phyloP scores from a whole-genome alignment of 2,329 filamentous ascomycete genomes.

The Venturia aucupariae region DNA sequence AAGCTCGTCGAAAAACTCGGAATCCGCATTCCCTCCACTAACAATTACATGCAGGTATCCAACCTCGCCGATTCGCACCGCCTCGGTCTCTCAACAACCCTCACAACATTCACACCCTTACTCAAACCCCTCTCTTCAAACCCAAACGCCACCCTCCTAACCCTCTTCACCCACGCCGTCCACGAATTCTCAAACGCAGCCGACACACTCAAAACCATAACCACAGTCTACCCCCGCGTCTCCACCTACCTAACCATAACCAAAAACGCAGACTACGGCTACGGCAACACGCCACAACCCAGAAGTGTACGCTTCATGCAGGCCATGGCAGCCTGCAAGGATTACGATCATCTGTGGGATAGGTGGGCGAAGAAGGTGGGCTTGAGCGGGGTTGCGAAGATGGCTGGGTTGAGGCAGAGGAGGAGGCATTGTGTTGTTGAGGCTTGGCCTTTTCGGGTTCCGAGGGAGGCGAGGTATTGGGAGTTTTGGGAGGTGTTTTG shows the following conservation, averaged over 20 bases:
- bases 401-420: constrained; percentile 21
- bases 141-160: constrained; percentile 33
- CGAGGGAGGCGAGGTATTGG: constrained; percentile 20
- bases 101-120: constrained; percentile 25
- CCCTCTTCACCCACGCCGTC: constrained; percentile 33
- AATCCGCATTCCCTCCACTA: not conserved
- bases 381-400: constrained; percentile 14
- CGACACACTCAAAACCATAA: not conserved
- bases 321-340: constrained; percentile 7
- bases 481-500: constrained; percentile 23
- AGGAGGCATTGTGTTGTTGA: constrained; percentile 25
- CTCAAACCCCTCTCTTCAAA: constrained; percentile 28
- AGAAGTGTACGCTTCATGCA: constrained; percentile 16
- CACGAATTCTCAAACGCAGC: constrained; percentile 17
- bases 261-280: constrained; percentile 11
- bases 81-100: constrained; percentile 21
- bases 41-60: constrained; percentile 23
- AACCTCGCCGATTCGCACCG: constrained; percentile 33
- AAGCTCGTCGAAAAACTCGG: constrained; percentile 7
- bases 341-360: constrained; percentile 16
- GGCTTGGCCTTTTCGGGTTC: constrained; percentile 26
- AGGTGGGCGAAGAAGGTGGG: constrained; percentile 13
- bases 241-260: not conserved
- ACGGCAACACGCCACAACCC: constrained; percentile 6
- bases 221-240: not conserved